phyloP scores from a whole-genome alignment of 495 filamentous ascomycete species.

The Cryomyces antarcticus region DNA sequence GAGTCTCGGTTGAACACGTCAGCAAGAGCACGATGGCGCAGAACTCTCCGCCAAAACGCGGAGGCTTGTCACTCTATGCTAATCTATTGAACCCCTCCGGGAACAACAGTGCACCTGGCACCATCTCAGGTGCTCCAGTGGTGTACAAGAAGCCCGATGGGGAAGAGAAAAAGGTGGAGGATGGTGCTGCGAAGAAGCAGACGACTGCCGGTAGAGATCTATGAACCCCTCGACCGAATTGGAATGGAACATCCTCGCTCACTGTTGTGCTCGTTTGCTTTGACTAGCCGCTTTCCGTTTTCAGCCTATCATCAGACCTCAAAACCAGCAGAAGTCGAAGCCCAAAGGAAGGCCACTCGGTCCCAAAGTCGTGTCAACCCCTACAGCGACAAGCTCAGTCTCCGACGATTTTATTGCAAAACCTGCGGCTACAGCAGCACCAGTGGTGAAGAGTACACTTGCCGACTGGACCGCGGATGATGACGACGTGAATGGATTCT shows the following conservation, averaged over 20 bases:
- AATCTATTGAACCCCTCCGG: too few relatives aligned
- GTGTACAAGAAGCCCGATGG: slow-evolving; percentile 36
- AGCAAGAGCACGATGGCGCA: too few relatives aligned
- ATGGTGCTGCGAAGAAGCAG: slow-evolving; percentile 45
- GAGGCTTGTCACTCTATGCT: too few relatives aligned
- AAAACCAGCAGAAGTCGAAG: slow-evolving; percentile 51
- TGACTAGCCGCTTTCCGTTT: slow-evolving; percentile 56
- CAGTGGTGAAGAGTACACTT: slow-evolving; percentile 38
- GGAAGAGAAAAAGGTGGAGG: slow-evolving; percentile 20
- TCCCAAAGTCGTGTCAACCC: slow-evolving; percentile 5
- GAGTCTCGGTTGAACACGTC: too few relatives aligned
- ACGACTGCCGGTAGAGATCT: slow-evolving; percentile 50
- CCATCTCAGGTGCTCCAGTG: slow-evolving; percentile 64
- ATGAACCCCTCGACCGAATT: slow-evolving; percentile 14
- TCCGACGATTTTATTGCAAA: slow-evolving; percentile 7
- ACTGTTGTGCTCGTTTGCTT: slow-evolving; percentile 22
- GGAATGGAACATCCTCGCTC: slow-evolving; percentile 22
- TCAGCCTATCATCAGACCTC: slow-evolving; percentile 67
- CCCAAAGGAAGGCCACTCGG: slow-evolving; percentile 19
- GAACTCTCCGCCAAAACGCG: too few relatives aligned
- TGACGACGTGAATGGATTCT: slow-evolving; percentile 46
- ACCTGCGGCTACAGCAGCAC: background rate
- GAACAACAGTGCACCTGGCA: slow-evolving; percentile 18
- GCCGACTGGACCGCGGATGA: slow-evolving; percentile 77
- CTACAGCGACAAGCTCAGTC: slow-evolving; percentile 1